Evolutionary conservation across 2,329 filamentous ascomycete genomes (phyloP).

Genomic region (Pseudopithomyces chartarum): DNA sequence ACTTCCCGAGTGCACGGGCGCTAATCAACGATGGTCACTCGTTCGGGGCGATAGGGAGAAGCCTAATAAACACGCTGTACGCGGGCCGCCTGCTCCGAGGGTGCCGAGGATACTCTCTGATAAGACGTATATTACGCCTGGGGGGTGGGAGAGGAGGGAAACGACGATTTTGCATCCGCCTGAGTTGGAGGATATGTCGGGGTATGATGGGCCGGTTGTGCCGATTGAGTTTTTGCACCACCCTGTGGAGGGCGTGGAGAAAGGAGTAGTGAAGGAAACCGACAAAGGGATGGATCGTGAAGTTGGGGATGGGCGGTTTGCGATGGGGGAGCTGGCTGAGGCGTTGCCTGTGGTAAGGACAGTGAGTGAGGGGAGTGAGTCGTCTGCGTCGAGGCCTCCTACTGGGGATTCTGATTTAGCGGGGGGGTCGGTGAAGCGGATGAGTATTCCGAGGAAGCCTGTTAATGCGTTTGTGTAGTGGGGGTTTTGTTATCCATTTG

Average conservation of each 20-base stretch:
- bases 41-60: slow-evolving; percentile 23
- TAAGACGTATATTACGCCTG: slow-evolving; percentile 43
- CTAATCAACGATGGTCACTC: slow-evolving; percentile 36
- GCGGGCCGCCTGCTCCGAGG: slow-evolving; percentile 7
- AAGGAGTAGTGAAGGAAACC: neutral
- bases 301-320: neutral
- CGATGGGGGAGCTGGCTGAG: slow-evolving; percentile 2
- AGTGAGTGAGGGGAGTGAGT: neutral
- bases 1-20: slow-evolving; percentile 40
- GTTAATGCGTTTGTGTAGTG: neutral
- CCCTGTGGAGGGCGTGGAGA: neutral
- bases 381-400: neutral
- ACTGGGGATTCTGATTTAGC: neutral
- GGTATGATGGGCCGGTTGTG: slow-evolving; percentile 31
- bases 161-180: slow-evolving; percentile 54
- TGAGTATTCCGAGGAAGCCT: neutral
- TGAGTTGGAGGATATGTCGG: slow-evolving; percentile 41
- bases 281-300: neutral
- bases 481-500: neutral
- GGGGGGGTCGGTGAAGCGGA: neutral
- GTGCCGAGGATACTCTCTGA: slow-evolving; percentile 48
- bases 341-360: neutral
- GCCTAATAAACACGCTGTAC: slow-evolving; percentile 2
- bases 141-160: slow-evolving; percentile 51
- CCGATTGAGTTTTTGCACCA: slow-evolving; percentile 37